A percentile compares a stretch with the other conserved stretches of the same genome.
Conservation (phyloP, 2,329 filamentous ascomycete species). For the Cyphellophora attinorum region DNA sequence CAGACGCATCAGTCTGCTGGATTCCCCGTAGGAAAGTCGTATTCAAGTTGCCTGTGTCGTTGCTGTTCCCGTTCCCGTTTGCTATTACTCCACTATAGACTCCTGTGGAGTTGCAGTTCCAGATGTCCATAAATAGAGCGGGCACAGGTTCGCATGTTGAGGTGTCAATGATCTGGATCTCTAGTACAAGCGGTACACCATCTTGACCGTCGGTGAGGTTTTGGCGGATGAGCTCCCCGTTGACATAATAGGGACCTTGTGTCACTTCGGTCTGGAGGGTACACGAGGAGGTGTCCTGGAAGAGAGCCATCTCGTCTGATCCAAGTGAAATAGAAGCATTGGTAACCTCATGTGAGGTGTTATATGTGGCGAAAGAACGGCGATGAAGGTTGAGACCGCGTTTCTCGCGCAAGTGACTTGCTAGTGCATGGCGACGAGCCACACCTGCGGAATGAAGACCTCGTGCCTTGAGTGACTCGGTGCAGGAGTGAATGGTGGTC, state of each 20-base stretch:
- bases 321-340: slow-evolving; percentile 19
- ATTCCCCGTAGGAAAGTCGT: slow-evolving; percentile 36
- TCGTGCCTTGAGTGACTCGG: slow-evolving; percentile 36
- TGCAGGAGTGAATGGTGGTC: slow-evolving; percentile 38
- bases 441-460: slow-evolving; percentile 36
- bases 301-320: slow-evolving; percentile 20
- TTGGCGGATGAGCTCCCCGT: slow-evolving; percentile 28
- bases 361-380: slow-evolving; percentile 27
- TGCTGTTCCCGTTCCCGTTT: slow-evolving; percentile 26
- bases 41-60: slow-evolving; percentile 31
- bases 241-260: slow-evolving; percentile 44
- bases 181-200: slow-evolving; percentile 31
- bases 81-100: slow-evolving; percentile 30
- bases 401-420: slow-evolving; percentile 34
- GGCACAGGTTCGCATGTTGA: slow-evolving; percentile 31
- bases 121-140: slow-evolving; percentile 28
- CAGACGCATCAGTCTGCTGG: slow-evolving; percentile 31
- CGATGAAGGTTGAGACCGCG: slow-evolving; percentile 27
- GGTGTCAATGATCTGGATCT: slow-evolving; percentile 31
- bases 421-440: slow-evolving; percentile 33
- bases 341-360: slow-evolving; percentile 24
- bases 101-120: slow-evolving; percentile 33
- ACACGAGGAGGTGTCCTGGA: slow-evolving; percentile 30
- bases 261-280: slow-evolving; percentile 44
- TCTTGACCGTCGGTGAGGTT: slow-evolving; percentile 27